A percentile compares a stretch with the other conserved stretches of the same genome.
These are phyloP conservation scores for Nicotiana sylvestris DNA, from an alignment of 257 asterid genomes.

Conservation along the genomic window DNA sequence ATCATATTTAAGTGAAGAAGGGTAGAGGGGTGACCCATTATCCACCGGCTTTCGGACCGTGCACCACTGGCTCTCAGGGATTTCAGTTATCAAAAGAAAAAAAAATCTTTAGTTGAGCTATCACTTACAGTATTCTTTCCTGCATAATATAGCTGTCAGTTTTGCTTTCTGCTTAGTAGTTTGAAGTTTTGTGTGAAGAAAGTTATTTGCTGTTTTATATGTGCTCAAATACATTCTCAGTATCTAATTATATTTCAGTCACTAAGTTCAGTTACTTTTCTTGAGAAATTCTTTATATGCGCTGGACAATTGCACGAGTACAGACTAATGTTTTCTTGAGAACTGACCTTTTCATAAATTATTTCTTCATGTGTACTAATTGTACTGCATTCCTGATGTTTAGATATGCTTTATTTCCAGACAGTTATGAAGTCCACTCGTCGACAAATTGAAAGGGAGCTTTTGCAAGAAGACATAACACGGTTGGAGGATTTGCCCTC, in stretches of 20 bases:
- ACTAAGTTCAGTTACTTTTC: neutral
- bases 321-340: neutral
- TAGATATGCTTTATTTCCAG: constrained; percentile 26
- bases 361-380: neutral
- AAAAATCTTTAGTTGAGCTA: too few relatives aligned
- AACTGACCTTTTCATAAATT: neutral
- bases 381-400: neutral
- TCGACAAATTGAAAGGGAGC: constrained; percentile 89
- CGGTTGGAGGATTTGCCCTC: constrained; percentile 89
- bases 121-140: too few relatives aligned
- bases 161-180: neutral
- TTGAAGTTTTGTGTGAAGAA: neutral
- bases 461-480: constrained; percentile 66
- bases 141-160: neutral
- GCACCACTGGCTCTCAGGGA: too few relatives aligned
- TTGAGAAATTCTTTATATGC: neutral
- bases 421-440: constrained; percentile 98
- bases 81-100: too few relatives aligned
- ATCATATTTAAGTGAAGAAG: too few relatives aligned
- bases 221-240: neutral
- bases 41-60: too few relatives aligned
- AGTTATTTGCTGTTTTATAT: neutral
- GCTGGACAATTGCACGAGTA: neutral
- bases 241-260: neutral
- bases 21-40: too few relatives aligned